phyloP scores from a whole-genome alignment of 306 rosid species.

The Medicago arabica region DNA sequence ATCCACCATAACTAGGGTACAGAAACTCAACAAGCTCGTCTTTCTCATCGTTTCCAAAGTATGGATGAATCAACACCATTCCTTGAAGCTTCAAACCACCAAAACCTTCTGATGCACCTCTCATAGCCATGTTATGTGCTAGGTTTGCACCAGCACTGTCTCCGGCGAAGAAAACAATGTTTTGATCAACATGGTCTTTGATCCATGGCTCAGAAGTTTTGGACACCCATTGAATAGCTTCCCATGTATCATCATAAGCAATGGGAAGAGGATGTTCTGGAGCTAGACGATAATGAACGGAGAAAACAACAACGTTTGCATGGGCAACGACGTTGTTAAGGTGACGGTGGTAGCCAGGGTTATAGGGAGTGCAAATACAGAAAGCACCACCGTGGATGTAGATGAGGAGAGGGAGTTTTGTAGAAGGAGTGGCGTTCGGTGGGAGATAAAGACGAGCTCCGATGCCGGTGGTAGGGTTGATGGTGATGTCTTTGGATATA shows the following conservation, averaged over 20 bases:
- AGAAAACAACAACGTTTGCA: slow-evolving; percentile 51
- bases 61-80: slow-evolving; percentile 60
- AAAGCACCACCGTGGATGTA: slow-evolving; percentile 80
- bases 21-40: slow-evolving; percentile 31
- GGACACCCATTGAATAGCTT: slow-evolving; percentile 48
- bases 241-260: slow-evolving; percentile 65
- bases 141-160: slow-evolving; percentile 77
- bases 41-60: slow-evolving; percentile 43
- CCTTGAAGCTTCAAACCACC: slow-evolving; percentile 43
- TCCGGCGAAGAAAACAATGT: slow-evolving; percentile 52
- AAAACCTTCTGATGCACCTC: not conserved
- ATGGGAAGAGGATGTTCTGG: slow-evolving; percentile 67
- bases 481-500: slow-evolving; percentile 59
- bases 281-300: slow-evolving; percentile 62
- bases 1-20: slow-evolving; percentile 42
- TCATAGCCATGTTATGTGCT: slow-evolving; percentile 52
- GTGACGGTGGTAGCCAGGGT: slow-evolving; percentile 51
- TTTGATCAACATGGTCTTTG: slow-evolving; percentile 42
- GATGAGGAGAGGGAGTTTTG: slow-evolving; percentile 60
- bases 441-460: slow-evolving; percentile 65
- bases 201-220: slow-evolving; percentile 61
- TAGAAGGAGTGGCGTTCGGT: slow-evolving; percentile 5
- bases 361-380: slow-evolving; percentile 52
- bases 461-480: slow-evolving; percentile 52
- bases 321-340: slow-evolving; percentile 44